Conservation (phyloP, 2,329 filamentous ascomycete species). For the Trichoderma polysporum region DNA sequence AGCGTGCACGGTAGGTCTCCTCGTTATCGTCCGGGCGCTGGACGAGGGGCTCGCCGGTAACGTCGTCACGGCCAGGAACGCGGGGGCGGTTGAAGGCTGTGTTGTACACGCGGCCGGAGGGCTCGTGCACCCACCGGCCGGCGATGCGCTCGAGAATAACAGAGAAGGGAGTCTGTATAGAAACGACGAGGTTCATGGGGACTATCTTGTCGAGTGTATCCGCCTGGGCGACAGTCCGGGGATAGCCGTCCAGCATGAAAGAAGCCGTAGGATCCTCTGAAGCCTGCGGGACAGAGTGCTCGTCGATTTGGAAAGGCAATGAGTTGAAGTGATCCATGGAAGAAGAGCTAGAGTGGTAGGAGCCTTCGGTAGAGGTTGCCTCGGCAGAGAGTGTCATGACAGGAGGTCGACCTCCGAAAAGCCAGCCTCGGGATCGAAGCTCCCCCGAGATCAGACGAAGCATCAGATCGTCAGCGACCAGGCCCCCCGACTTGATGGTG, state of each 20-base stretch:
- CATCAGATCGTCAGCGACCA: conserved; percentile 92
- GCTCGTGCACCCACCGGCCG: conserved; percentile 89
- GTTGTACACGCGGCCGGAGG: conserved; percentile 92
- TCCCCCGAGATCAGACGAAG: conserved; percentile 90
- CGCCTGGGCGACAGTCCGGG: conserved; percentile 81
- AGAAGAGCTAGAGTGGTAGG: conserved; percentile 33
- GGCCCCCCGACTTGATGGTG: conserved; percentile 80
- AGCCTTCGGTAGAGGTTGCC: conserved; percentile 28
- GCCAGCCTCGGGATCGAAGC: conserved; percentile 81
- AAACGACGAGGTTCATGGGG: conserved; percentile 93
- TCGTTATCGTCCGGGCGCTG: conserved; percentile 84
- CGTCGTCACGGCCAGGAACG: conserved; percentile 77
- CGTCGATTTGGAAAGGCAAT: conserved; percentile 39
- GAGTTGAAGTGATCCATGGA: conserved; percentile 44
- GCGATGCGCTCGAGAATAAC: conserved; percentile 89
- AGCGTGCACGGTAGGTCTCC: conserved; percentile 77
- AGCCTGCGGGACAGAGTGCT: conserved; percentile 42
- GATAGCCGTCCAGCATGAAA: conserved; percentile 95
- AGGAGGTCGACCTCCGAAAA: conserved; percentile 47
- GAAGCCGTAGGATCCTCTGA: conserved; percentile 76
- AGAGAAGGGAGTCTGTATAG: conserved; percentile 77
- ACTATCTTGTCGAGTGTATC: conserved; percentile 73
- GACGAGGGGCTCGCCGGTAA: conserved; percentile 83
- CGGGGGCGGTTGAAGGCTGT: conserved; percentile 87
- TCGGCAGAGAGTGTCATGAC: conserved; percentile 55